These are phyloP conservation scores for Striga hermonthica DNA, from an alignment of 305 asterid genomes.

Conservation along the genomic window DNA sequence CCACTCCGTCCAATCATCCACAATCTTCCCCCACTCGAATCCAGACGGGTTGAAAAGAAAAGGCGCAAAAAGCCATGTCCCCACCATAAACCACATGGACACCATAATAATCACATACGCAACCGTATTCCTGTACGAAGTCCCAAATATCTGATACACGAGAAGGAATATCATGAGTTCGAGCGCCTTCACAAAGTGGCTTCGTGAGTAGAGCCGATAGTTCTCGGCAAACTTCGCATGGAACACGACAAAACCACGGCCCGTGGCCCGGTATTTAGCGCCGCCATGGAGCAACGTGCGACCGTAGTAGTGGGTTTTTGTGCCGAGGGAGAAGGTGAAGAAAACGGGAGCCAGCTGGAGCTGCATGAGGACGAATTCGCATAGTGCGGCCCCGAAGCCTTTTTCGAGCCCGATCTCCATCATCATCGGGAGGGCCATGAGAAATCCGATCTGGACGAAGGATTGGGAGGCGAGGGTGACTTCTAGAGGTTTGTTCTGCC, in stretches of 20 bases:
- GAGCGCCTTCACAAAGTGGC: slow-evolving; percentile 80
- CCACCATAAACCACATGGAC: slow-evolving; percentile 87
- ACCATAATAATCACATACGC: slow-evolving; percentile 61
- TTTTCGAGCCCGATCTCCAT: slow-evolving; percentile 83
- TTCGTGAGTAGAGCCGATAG: slow-evolving; percentile 78
- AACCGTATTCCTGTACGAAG: slow-evolving; percentile 48
- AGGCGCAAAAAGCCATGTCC: slow-evolving; percentile 86
- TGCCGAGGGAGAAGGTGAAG: slow-evolving; percentile 79
- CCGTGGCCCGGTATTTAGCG: slow-evolving; percentile 75
- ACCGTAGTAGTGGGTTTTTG: slow-evolving; percentile 76
- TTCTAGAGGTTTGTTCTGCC: slow-evolving; percentile 59
- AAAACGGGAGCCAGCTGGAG: slow-evolving; percentile 76
- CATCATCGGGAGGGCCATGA: slow-evolving; percentile 89
- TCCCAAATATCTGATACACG: slow-evolving; percentile 70
- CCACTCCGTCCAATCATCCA: slow-evolving; percentile 88
- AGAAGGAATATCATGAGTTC: slow-evolving; percentile 70
- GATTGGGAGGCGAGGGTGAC: slow-evolving; percentile 81
- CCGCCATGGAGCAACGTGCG: slow-evolving; percentile 84
- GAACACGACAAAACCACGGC: slow-evolving; percentile 86
- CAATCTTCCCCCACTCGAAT: slow-evolving; percentile 87
- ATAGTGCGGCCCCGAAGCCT: slow-evolving; percentile 72
- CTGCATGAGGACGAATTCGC: slow-evolving; percentile 76
- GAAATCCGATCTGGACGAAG: slow-evolving; percentile 73
- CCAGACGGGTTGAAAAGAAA: slow-evolving; percentile 85
- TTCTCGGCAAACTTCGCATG: slow-evolving; percentile 87